A percentile compares a stretch with the other conserved stretches of the same genome.
Conservation (phyloP, 192 early-diverging fungal genomes). For the Linderina pennispora region DNA sequence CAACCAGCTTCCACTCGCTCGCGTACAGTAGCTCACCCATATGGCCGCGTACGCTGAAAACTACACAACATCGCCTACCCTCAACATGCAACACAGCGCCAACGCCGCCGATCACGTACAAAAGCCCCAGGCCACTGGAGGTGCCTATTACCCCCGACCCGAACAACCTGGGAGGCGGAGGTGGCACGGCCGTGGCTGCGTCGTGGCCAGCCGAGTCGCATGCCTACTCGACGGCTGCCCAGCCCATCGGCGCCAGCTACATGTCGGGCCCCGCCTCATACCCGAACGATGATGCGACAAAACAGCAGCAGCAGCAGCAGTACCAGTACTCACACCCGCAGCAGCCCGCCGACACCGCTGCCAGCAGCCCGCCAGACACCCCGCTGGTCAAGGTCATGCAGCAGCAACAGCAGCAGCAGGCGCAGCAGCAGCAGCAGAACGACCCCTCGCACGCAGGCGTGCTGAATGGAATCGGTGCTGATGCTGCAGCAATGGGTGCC, state of each 20-base stretch:
- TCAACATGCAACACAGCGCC: conserved; percentile 13
- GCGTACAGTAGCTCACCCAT: too few species aligned
- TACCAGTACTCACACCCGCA: too few species aligned
- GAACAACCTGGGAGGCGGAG: neutral
- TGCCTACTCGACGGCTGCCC: too few species aligned
- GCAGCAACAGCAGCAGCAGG: conserved; percentile 23
- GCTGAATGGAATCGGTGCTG: conserved; percentile 1
- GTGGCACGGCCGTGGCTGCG: neutral
- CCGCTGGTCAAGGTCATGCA: conserved; percentile 42
- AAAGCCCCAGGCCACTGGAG: conserved; percentile 1
- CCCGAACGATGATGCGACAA: neutral
- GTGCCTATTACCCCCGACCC: conserved; percentile 5
- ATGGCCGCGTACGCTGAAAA: conserved; percentile 4
- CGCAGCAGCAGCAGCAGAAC: conserved; percentile 26
- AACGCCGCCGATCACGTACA: conserved; percentile 7
- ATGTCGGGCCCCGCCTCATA: neutral
- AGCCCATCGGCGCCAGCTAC: too few species aligned
- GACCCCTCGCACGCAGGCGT: too few species aligned
- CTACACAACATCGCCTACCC: conserved; percentile 5
- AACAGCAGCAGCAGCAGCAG: conserved; percentile 5
- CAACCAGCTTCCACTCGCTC: too few species aligned
- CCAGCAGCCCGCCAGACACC: conserved; percentile 39
- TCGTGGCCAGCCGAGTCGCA: too few species aligned
- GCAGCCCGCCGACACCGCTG: conserved; percentile 16
- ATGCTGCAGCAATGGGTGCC: conserved; percentile 1